A percentile compares a stretch with the other conserved stretches of the same genome.
phyloP scores from a whole-genome alignment of 345 rosid species.

The Populus euphratica region DNA sequence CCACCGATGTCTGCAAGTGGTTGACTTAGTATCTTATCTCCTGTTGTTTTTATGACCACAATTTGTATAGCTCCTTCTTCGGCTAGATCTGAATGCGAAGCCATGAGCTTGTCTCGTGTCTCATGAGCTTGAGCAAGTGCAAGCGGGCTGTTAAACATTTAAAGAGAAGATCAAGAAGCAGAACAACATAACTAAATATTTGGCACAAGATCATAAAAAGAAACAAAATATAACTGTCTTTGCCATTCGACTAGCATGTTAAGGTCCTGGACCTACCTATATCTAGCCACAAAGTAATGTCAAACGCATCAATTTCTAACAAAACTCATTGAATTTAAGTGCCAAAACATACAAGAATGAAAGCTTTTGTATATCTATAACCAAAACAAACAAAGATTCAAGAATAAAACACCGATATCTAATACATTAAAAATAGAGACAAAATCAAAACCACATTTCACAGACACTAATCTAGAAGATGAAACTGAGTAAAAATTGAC shows the following conservation, averaged over 20 bases:
- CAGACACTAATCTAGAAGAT: neutral
- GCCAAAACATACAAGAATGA: neutral
- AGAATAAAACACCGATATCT: neutral
- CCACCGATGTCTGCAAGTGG: slow-evolving; percentile 99
- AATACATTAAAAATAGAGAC: neutral
- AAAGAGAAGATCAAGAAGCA: slow-evolving; percentile 23
- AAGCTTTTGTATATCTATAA: neutral
- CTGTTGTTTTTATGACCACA: slow-evolving; percentile 90
- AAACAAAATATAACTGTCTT: neutral
- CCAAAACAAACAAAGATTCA: neutral
- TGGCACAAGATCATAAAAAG: neutral
- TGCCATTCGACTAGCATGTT: neutral
- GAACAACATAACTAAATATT: neutral
- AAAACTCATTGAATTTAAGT: neutral
- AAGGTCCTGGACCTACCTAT: neutral
- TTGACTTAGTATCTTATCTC: slow-evolving; percentile 82
- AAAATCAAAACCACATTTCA: neutral
- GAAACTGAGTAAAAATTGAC: neutral
- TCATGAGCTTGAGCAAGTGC: slow-evolving; percentile 99
- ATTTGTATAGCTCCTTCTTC: slow-evolving; percentile 90
- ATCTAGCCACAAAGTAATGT: neutral
- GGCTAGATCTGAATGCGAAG: slow-evolving; percentile 62
- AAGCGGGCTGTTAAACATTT: slow-evolving; percentile 69
- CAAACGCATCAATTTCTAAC: neutral
- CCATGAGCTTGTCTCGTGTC: slow-evolving; percentile 76